A percentile compares a stretch with the other conserved stretches of the same genome.
phyloP scores from a whole-genome alignment of 495 filamentous ascomycete species.

The Pseudevernia furfuracea region DNA sequence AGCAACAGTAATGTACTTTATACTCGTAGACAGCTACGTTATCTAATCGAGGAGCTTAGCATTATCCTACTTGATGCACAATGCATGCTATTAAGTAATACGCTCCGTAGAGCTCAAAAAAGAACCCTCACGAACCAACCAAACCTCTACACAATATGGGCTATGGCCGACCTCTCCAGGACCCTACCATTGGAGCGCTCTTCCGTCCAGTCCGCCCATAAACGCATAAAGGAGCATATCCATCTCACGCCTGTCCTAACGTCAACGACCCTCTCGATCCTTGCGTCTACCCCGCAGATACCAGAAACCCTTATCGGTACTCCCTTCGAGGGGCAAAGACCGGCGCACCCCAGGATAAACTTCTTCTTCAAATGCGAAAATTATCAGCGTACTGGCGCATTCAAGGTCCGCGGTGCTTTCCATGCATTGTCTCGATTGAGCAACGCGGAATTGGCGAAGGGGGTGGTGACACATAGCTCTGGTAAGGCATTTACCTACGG shows the following conservation, averaged over 20 bases:
- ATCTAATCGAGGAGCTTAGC: too few relatives aligned
- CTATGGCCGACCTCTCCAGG: conserved; percentile 44
- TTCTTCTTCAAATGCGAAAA: conserved; percentile 98
- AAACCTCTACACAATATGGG: not conserved
- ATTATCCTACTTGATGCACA: too few relatives aligned
- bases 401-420: conserved; percentile 87
- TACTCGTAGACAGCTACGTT: too few relatives aligned
- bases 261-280: conserved; percentile 56
- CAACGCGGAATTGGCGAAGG: conserved; percentile 53
- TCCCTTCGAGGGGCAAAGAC: conserved; percentile 47
- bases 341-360: conserved; percentile 57
- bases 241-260: conserved; percentile 81
- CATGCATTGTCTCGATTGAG: conserved; percentile 74
- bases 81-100: too few relatives aligned
- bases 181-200: conserved; percentile 56
- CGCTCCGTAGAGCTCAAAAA: too few relatives aligned
- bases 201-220: conserved; percentile 61
- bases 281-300: conserved; percentile 67
- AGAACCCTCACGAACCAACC: not conserved
- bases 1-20: too few relatives aligned
- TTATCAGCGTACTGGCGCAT: conserved; percentile 81
- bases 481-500: conserved; percentile 40
- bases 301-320: conserved; percentile 47
- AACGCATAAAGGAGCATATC: conserved; percentile 64
- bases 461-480: conserved; percentile 87